Conservation (phyloP, 2,329 filamentous ascomycete genomes). For the Diaporthe destruens region DNA sequence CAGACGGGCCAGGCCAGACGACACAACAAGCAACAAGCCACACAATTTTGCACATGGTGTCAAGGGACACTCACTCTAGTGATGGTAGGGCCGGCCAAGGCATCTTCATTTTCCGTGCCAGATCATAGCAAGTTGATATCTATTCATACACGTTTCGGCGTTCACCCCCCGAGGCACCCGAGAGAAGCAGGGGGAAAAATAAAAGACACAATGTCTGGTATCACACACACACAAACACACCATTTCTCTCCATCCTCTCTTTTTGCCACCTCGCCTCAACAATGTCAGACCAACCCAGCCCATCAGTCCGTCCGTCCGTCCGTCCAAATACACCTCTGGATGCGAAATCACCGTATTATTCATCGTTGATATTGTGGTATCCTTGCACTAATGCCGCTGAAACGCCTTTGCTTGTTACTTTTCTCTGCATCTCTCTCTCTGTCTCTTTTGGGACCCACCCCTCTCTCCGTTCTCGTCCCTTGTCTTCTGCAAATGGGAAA, state of each 20-base stretch:
- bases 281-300: background rate
- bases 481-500: too few relatives aligned
- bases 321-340: conserved; percentile 16
- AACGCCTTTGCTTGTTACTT: conserved; percentile 27
- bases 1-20: background rate
- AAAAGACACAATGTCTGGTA: background rate
- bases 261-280: background rate
- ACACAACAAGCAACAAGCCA: background rate
- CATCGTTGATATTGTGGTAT: conserved; percentile 24
- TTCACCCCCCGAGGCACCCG: background rate
- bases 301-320: background rate
- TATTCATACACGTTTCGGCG: conserved; percentile 3
- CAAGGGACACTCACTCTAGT: too few relatives aligned
- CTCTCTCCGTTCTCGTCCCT: too few relatives aligned
- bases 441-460: background rate
- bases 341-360: conserved; percentile 22
- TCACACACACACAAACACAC: background rate
- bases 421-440: background rate
- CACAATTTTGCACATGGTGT: background rate
- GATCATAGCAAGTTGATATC: background rate
- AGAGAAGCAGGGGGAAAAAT: background rate
- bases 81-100: background rate
- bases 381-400: conserved; percentile 28
- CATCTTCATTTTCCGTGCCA: conserved; percentile 5
- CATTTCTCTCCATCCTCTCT: background rate